A percentile compares a stretch with the other conserved stretches of the same genome.
These are phyloP conservation scores for Chlamydomonas urium DNA, from an alignment of 139 green algal genomes.

Conservation along the genomic window DNA sequence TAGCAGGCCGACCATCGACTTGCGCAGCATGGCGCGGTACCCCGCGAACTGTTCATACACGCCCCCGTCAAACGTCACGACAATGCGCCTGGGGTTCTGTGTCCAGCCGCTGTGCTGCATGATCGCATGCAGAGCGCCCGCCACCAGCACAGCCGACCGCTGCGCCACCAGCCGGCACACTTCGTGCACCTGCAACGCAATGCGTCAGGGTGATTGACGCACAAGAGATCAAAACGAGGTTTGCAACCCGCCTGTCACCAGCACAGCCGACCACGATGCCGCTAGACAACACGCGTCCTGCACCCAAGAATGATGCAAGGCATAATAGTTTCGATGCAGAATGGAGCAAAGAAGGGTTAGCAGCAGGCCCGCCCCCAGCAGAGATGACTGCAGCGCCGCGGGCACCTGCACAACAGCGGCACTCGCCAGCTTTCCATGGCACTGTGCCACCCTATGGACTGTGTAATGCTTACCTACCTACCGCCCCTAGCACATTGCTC, in stretches of 20 bases:
- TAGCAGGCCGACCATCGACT: conserved; percentile 16
- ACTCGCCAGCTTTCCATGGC: too few relatives aligned
- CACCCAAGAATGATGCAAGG: too few relatives aligned
- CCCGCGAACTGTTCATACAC: conserved; percentile 52
- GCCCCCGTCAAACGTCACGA: conserved; percentile 64
- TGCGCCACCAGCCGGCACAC: conserved; percentile 64
- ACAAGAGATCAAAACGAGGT: too few relatives aligned
- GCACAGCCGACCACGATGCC: conserved; percentile 44
- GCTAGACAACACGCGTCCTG: conserved; percentile 65
- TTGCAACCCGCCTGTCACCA: conserved; percentile 57
- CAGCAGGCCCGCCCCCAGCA: conserved; percentile 55
- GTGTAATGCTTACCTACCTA: too few relatives aligned
- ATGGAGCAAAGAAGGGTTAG: too few relatives aligned
- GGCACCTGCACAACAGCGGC: background rate
- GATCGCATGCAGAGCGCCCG: conserved; percentile 51
- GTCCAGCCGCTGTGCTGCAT: conserved; percentile 45
- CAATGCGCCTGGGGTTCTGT: conserved; percentile 11
- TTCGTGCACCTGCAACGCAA: conserved; percentile 60
- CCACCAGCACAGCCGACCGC: conserved; percentile 57
- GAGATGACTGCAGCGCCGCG: too few relatives aligned
- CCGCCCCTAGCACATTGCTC: too few relatives aligned
- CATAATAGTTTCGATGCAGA: too few relatives aligned
- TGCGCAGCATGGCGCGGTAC: conserved; percentile 42
- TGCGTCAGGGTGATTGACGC: too few relatives aligned
- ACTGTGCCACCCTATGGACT: too few relatives aligned